Evolutionary conservation across 257 asterid species (phyloP), one percentile per base, ranked within the genome.

Genomic region (Handroanthus guayacan): DNA sequence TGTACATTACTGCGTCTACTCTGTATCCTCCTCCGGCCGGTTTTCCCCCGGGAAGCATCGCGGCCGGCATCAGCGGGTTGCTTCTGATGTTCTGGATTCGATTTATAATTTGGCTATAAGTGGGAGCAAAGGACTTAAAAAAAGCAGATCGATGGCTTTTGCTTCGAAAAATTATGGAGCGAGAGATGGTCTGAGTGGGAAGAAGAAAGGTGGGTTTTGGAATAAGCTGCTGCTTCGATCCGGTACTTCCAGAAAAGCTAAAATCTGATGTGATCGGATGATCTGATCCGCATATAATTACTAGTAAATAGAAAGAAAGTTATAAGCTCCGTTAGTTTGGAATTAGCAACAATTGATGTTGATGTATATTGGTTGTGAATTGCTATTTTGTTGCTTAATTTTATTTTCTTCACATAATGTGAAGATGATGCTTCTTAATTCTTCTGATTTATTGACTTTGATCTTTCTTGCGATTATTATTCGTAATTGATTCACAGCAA

Each of bases 181-280:
- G 0, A 38, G 64, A n/a, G 75, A 64, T 55, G 44, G 47, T 25
- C 71, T 34, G 11, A 73, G 63, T 5, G 71, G 60, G 51, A 84
- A 81, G 82, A 91, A 87, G 83, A 89, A 81, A 72, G 77, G 82
- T 65, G 91, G 97, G 61, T 91, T 91, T 79, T 91, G 95, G 97
- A 82, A 88, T 68, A 86, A 82, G 73, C 57, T 87, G 68, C 52
- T 88, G 68, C 74, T 79, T 10, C 41, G 81, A n/a, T 87, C 87
- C 25, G 66, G n/a, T n/a, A n/a, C n/a, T n/a, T n/a, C 70, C 50
- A 84, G 71, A 73, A 79, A 81, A 51, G 45, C 82, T n/a, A 76
- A 72, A 47, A 58, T 80, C 12, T 75, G 45, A 75, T 56, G 47
- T 25, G 31, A 25, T 25, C 31, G 31, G 31, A 25, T 25, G 31